Evolutionary conservation across 345 rosid genomes (phyloP).

Genomic region (Aquilaria yunnanensis): DNA sequence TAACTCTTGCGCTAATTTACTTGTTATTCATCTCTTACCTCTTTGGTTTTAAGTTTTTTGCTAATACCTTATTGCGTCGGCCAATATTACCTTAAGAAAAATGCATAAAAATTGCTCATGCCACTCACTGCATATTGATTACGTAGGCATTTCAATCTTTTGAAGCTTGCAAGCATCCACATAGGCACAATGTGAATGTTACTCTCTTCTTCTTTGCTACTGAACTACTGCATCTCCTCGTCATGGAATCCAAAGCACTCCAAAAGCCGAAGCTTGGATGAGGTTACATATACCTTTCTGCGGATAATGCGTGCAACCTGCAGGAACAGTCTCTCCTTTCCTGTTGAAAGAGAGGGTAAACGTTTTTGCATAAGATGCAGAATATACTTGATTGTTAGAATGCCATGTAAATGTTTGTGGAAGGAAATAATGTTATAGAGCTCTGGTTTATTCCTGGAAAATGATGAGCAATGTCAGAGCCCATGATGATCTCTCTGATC

Average conservation of each 20-base stretch:
- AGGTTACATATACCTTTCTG: slow-evolving; percentile 60
- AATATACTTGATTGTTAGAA: too few species aligned
- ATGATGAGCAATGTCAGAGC: too few species aligned
- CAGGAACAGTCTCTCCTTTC: slow-evolving; percentile 91
- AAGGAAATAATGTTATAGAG: too few species aligned
- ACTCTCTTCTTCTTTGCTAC: slow-evolving; percentile 77
- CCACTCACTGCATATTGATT: slow-evolving; percentile 71
- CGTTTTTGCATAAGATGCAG: too few species aligned
- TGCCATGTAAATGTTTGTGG: too few species aligned
- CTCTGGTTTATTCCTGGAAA: too few species aligned
- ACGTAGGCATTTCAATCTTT: slow-evolving; percentile 70
- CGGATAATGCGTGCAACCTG: slow-evolving; percentile 82
- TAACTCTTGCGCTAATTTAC: too few species aligned
- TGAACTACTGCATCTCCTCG: slow-evolving; percentile 89
- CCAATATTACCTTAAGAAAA: too few species aligned
- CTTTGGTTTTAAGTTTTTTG: too few species aligned
- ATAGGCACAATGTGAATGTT: slow-evolving; percentile 89
- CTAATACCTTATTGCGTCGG: too few species aligned
- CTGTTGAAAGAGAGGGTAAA: slow-evolving; percentile 21
- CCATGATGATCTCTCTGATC: too few species aligned
- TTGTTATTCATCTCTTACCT: too few species aligned
- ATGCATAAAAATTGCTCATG: not conserved
- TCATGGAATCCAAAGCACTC: slow-evolving; percentile 70
- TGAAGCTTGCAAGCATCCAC: slow-evolving; percentile 98
- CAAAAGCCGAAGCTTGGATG: slow-evolving; percentile 59